These are phyloP conservation scores for Chaetomiaceae sp. DNA, from an alignment of 2,329 filamentous ascomycete species.

Conservation along the genomic window DNA sequence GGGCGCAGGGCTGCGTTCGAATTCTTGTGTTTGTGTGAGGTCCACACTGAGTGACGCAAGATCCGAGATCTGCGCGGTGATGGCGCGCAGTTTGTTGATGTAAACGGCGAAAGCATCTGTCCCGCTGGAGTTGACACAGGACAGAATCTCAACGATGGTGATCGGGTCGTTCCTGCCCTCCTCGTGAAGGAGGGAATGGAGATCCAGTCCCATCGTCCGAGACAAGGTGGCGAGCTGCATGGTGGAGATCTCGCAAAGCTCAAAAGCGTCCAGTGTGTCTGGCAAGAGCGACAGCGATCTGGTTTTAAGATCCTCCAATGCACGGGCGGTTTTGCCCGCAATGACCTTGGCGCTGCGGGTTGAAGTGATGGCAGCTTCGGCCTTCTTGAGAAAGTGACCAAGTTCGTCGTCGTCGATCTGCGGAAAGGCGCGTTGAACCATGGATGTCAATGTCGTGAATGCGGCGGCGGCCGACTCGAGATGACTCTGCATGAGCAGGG, in stretches of 20 bases:
- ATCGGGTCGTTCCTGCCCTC: conserved; percentile 66
- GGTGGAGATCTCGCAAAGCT: conserved; percentile 61
- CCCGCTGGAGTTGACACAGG: conserved; percentile 56
- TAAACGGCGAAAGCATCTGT: conserved; percentile 68
- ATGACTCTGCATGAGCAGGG: conserved; percentile 71
- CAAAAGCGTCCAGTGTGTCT: conserved; percentile 64
- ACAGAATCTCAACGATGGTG: conserved; percentile 61
- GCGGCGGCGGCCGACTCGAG: conserved; percentile 71
- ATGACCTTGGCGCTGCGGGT: conserved; percentile 81
- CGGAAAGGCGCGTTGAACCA: conserved; percentile 52
- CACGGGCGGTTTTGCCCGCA: conserved; percentile 69
- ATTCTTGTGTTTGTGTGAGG: conserved; percentile 68
- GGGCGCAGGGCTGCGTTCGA: conserved; percentile 69
- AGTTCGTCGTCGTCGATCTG: conserved; percentile 56
- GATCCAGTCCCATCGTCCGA: conserved; percentile 59
- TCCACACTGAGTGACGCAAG: conserved; percentile 66
- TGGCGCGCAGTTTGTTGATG: conserved; percentile 58
- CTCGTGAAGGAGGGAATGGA: conserved; percentile 64
- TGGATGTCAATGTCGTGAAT: conserved; percentile 56
- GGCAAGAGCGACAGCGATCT: conserved; percentile 68
- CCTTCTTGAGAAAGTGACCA: conserved; percentile 62
- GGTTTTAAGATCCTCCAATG: conserved; percentile 70
- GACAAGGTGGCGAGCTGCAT: conserved; percentile 62
- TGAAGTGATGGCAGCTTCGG: conserved; percentile 67
- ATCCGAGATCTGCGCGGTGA: conserved; percentile 62